Base-by-base conservation (phyloP, 345 rosid species). In the Pistacia integerrima region DNA sequence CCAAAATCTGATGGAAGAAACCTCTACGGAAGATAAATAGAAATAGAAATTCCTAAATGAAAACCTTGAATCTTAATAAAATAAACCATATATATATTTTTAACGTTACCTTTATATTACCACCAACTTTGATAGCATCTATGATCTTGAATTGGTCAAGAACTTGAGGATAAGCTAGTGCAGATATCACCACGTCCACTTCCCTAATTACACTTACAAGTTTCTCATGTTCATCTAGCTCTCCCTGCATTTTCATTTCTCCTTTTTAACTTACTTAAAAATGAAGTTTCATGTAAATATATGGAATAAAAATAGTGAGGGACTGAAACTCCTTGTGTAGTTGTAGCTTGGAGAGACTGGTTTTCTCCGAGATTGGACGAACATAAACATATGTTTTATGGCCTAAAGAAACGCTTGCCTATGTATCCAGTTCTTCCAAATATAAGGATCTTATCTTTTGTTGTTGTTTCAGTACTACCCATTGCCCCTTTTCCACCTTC, bases 1-100 rank as follows among this genome's bases (percentile, higher is more conserved):
- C 87, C 89, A 2, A 85, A 88, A 3, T 85, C 91, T 0, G 91
- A 88, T 0, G 91, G 89, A 8, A 85, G 30, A 63, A 88, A 88
- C 77, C 91, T 82, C 87, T 85, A 25, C 9, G 13, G 51, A 41
- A 25, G 30, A 30, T 30, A 30, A 30, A 0, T 30, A 30, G 1
- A 30, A 30, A 30, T 30, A 30, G 1, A 30, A 30, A 30, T 30
- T 30, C 33, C 33, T 30, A 30, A 22, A 22, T 22, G 22, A 22
- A 22, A 22, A 22, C 22, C 22, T 22, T 22, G 22, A 22, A 22
- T 22, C 22, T 22, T 22, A 22, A 22, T 22, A 22, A 22, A 22
- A 22, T 22, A 22, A 30, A 30, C 33, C 33, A 30, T 30, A 30
- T 30, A 30, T 30, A 46, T 46, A 46, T 46, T 22, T 22, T 5